Base-by-base conservation (phyloP, 352 stramenopile genomes). In the Phytophthora tentaculata region DNA sequence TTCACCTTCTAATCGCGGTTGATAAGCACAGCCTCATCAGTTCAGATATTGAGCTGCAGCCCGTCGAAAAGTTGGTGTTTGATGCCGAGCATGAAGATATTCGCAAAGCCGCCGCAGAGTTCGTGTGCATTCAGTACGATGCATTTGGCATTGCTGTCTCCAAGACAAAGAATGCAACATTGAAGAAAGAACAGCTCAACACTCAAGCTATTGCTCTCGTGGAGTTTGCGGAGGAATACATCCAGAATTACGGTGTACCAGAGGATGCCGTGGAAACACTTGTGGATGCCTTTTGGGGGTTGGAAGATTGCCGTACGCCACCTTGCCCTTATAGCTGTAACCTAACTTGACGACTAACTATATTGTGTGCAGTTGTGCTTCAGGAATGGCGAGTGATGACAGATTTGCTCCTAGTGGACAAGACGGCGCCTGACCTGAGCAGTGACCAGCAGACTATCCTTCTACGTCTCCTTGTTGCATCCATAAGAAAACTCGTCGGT, bases 151-250 rank as follows among this genome's bases (percentile, higher is more conserved):
- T 95, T 28, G 82, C 87, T 1, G 77, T 89, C 24, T 82, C 84
- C 10, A 91, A 83, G 24, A 74, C 77, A 10, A 89, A 77, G 19
- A 60, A 72, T 43, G 63, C 64, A 8, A 86, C 87, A 63, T 67
- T 96, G 32, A 94, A 88, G 19, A 89, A 89, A 64, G 79, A 92
- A 29, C 89, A 96, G 50, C 79, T 95, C 6, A 91, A 90, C 47
- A 95, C 85, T 29, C 89, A 96, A 74, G 86, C 86, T 16, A 94
- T 96, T 61, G 88, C 89, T 24, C 63, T 96, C n/a, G 83, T 95
- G n/a, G 87, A 96, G 66, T 96, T 96, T 69, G 87, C 86, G 2
- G 84, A 96, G 67, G 89, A 95, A 61, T 96, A 94, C 47, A 86
- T 92, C 28, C 72, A 78, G 16, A 90, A 93, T 66, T 77, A 93